A percentile compares a stretch with the other conserved stretches of the same genome.
Conservation (phyloP, 129 eudicot species). For the Chrysanthemum makinoi region DNA sequence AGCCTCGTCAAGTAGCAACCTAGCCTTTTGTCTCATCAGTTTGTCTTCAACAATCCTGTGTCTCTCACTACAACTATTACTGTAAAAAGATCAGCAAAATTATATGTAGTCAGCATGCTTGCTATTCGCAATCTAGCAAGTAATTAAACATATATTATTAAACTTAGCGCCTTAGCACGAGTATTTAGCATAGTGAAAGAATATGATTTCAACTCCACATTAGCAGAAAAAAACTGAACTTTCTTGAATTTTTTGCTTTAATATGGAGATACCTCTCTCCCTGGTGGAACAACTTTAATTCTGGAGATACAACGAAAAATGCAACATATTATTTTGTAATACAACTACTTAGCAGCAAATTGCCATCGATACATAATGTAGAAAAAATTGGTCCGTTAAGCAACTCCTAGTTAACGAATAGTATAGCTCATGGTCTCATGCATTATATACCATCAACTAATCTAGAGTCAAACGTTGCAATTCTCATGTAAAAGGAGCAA, state of each 20-base stretch:
- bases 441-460: neutral
- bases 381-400: no score
- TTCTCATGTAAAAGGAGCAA: neutral
- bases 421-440: slow-evolving; percentile 7
- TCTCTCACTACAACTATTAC: slow-evolving; percentile 74
- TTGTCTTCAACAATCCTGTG: slow-evolving; percentile 87
- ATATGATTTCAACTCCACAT: no score
- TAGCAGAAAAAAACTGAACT: no score
- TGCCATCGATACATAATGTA: slow-evolving; percentile 1
- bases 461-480: neutral
- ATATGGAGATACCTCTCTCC: no score
- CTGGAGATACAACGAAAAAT: neutral
- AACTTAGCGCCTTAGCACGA: neutral
- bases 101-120: slow-evolving; percentile 15
- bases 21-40: slow-evolving; percentile 87
- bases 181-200: neutral
- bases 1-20: slow-evolving; percentile 90
- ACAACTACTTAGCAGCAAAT: neutral
- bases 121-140: slow-evolving; percentile 5
- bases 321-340: neutral
- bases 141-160: neutral
- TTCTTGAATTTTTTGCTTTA: no score
- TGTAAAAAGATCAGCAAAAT: slow-evolving; percentile 27
- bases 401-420: no score
- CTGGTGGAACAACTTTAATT: neutral